Evolutionary conservation across 257 asterid genomes (phyloP), one percentile per base, ranked within the genome.

Genomic region (Jaltomata sinuosa): DNA sequence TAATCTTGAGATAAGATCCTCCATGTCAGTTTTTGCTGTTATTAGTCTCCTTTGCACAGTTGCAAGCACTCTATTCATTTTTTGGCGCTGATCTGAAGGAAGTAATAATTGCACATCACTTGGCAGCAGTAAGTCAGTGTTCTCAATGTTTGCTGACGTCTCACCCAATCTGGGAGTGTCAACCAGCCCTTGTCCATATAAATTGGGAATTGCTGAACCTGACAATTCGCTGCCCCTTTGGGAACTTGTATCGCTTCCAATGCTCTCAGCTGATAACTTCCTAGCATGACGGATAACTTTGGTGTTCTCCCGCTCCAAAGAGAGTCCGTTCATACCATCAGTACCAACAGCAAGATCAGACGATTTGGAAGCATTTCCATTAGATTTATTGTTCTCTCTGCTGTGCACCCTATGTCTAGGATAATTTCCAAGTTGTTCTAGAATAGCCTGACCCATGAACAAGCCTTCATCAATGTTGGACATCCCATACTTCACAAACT

Each of bases 1-100:
- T 92, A 97, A 91, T 89, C 99, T 92, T 8, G 98, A 93, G 77
- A 94, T 91, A 80, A 97, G 98, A 95, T 97, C 98, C 93, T 97
- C 99, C 98, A 95, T 97, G 85, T 97, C 99, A 76, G 98, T 93
- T 89, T 91, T 97, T 72, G 99, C 92, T 36, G 97, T 91, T 47
- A 86, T 86, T 88, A 97, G 88, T 87, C 97, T 90, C 87, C 93
- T 91, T 86, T 95, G 97, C 97, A 93, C 85, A 64, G 93, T 92
- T 38, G 85, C 83, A 62, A 97, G 96, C 72, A 91, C 88, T 85
- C 94, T 89, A 84, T 91, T 93, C 97, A 95, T 81, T 88, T 91
- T 97, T 84, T 92, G 97, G 83, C 97, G 95, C 85, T 97, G 97
- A 89, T 95, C 94, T 87, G 84, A 87, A 8, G 98, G 98, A 85